Base-by-base conservation (phyloP, 345 rosid species). In the Hypericum androsaemum region DNA sequence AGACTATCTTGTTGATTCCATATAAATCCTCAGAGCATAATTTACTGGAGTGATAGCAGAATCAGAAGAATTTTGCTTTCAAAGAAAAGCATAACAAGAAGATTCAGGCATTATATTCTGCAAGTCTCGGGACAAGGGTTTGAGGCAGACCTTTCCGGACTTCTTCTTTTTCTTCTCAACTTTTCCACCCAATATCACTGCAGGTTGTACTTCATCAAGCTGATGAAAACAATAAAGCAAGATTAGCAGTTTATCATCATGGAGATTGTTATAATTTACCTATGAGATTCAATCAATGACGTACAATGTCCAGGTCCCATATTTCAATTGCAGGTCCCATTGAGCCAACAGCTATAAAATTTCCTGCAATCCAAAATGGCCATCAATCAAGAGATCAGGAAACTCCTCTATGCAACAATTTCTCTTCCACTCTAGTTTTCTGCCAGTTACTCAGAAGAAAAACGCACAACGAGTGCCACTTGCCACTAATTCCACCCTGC, bases 251-350 rank as follows among this genome's bases (percentile, higher is more conserved):
- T 44, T 36, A 53, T 22, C 8, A 41, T 42, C 12, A 39, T 51
- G 10, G 49, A 55, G 47, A 50, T 13, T n/a, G 55, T 36, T 5
- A 67, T 37, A 28, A 7, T 46, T n/a, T 11, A 28, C 12, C 48
- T 32, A 49, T 43, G 39, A 53, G n/a, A 36, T 35, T 48, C 10
- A 52, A 43, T 38, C 28, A 41, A 51, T 38, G 52, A 75, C 92
- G 47, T 83, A 85, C 97, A 73, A 75, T 67, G 67, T 92, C 94
- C 62, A 92, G 90, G 65, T 92, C 95, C 97, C 97, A 88, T 75
- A 92, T 83, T 58, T 92, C 97, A 39, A 85, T 88, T 7, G 88
- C 63, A 10, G 95, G 88, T 5, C 74, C 98, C 88, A 81, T 81
- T 58, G 88, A 85, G 62, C 98, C 97, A 69, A 92, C 74, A 52